Evolutionary conservation across 2,329 filamentous ascomycete species (phyloP).

Genomic region (Trichothecium sympodiale): DNA sequence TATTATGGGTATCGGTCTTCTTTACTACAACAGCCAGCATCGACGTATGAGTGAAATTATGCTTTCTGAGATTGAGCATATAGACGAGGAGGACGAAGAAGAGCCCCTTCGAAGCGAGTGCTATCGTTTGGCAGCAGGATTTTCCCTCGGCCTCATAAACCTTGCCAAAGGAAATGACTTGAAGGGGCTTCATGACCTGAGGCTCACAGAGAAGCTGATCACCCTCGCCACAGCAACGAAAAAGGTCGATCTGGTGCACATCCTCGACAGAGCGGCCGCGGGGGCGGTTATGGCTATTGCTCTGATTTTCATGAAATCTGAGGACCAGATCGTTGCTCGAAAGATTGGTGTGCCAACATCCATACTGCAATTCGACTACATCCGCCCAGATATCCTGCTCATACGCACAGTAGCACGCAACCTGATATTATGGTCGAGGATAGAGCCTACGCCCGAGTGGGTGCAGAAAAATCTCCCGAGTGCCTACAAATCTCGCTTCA

Average conservation of each 20-base stretch:
- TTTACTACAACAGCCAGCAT: conserved; percentile 93
- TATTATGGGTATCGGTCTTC: conserved; percentile 89
- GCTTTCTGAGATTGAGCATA: conserved; percentile 90
- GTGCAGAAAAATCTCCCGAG: conserved; percentile 61
- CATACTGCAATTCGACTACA: conserved; percentile 84
- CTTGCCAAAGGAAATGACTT: conserved; percentile 82
- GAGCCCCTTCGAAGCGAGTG: conserved; percentile 84
- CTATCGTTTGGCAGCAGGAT: conserved; percentile 90
- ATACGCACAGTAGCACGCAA: conserved; percentile 82
- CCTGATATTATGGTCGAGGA: conserved; percentile 83
- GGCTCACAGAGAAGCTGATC: conserved; percentile 77
- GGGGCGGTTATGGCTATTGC: conserved; percentile 86
- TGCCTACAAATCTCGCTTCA: conserved; percentile 53
- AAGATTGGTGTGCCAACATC: conserved; percentile 94
- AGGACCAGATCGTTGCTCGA: conserved; percentile 72
- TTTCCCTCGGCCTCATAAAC: conserved; percentile 89
- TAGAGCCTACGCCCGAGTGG: conserved; percentile 65
- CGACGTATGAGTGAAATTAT: conserved; percentile 98
- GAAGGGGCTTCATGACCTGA: conserved; percentile 86
- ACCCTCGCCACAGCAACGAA: conserved; percentile 79
- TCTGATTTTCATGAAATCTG: conserved; percentile 95
- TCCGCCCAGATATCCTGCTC: conserved; percentile 85
- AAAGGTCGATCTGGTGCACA: conserved; percentile 82
- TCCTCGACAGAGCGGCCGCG: conserved; percentile 84
- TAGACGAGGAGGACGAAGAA: conserved; percentile 70